phyloP scores from a whole-genome alignment of 2,329 filamentous ascomycete species.

The Anthostomella pinea region DNA sequence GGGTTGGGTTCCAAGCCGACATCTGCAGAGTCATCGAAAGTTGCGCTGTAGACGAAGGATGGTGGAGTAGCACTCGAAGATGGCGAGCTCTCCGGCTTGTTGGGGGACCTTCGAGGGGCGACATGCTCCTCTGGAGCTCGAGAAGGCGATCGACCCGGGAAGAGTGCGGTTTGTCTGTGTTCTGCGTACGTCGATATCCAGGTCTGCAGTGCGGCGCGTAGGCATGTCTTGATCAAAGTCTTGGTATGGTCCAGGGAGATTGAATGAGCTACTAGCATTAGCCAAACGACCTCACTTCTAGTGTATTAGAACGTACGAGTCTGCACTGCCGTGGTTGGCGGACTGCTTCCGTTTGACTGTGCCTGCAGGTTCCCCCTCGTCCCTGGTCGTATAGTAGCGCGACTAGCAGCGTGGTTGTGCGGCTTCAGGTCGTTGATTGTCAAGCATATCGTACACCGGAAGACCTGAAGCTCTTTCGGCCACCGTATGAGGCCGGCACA shows the following conservation, averaged over 20 bases:
- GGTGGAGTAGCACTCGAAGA: constrained; percentile 23
- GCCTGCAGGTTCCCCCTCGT: constrained; percentile 10
- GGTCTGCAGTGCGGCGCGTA: constrained; percentile 37
- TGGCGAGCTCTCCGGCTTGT: constrained; percentile 20
- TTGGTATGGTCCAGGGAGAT: constrained; percentile 61
- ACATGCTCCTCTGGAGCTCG: constrained; percentile 21
- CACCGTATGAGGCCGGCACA: constrained; percentile 79
- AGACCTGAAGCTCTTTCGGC: constrained; percentile 69
- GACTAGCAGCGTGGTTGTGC: constrained; percentile 22
- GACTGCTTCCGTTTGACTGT: constrained; percentile 14
- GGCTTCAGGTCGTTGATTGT: constrained; percentile 78
- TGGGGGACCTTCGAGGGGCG: constrained; percentile 12
- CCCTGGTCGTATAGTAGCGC: constrained; percentile 20
- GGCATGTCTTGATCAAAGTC: constrained; percentile 43
- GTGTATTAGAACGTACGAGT: constrained; percentile 20
- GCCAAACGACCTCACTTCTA: constrained; percentile 9
- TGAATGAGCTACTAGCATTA: constrained; percentile 18
- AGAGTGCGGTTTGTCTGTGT: constrained; percentile 8
- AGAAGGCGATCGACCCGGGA: constrained; percentile 13
- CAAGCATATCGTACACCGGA: constrained; percentile 79
- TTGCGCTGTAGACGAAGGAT: constrained; percentile 21
- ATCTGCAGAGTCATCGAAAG: constrained; percentile 36
- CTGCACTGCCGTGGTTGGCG: constrained; percentile 15
- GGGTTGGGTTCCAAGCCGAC: constrained; percentile 36
- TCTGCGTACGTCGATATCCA: constrained; percentile 20